Evolutionary conservation across 176 grass and related monocot genomes (phyloP), one percentile per base, ranked within the genome.

Genomic region (Olyra latifolia): DNA sequence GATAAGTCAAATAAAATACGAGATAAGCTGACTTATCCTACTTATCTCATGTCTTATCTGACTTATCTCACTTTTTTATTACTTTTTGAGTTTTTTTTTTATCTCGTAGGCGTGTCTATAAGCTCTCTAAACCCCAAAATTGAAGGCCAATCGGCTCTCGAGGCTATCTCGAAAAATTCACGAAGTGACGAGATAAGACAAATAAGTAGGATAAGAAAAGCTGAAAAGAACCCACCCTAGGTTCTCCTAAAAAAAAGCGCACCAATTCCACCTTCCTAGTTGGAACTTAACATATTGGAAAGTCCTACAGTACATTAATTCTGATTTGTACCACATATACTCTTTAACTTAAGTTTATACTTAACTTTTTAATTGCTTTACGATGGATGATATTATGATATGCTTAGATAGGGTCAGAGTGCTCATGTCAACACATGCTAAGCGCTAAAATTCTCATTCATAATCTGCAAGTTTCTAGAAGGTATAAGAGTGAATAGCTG

Each of bases 311-410:
- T 28, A 77, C 20, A 72, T 69, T 50, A 50, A 24, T 49, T 74
- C 60, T 74, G 29, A 75, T 81, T 54, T 77, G 11, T 78, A 77
- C n/a, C 22, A 29, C n/a, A 45, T 49, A 17, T 71, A 62, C 41
- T 48, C 47, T 35, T 43, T 35, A 35, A 35, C 2, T 35, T 35
- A 4, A 35, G 32, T 35, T 1, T 35, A 2, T 32, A 54, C 20
- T 49, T n/a, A 7, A 66, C 64, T n/a, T 47, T 70, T 76, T 12
- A 77, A 30, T 76, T 47, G 65, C 60, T 73, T 62, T 35, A 11
- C 9, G 10, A 44, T 47, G 14, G 17, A 73, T 14, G 6, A 50
- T 66, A 47, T 48, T 11, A 73, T 14, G 6, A 41, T 66, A 38
- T 59, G 24, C 8, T 48, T 68, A 27, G 15, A 58, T 17, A 40